Conservation (phyloP, 176 grass and related monocot species). For the Eremochloa ophiuroides region DNA sequence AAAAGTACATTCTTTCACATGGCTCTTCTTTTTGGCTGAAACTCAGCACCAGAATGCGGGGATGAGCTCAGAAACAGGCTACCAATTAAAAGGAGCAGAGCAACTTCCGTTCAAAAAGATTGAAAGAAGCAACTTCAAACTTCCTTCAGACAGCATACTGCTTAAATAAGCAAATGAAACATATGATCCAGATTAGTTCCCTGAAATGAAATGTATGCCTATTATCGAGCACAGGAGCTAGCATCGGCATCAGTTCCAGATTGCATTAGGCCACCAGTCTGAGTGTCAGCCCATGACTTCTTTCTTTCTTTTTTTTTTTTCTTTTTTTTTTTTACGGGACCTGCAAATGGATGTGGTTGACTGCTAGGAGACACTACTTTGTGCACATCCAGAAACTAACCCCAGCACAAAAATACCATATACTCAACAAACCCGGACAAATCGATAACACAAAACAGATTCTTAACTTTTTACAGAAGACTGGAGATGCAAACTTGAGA, state of each 20-base stretch:
- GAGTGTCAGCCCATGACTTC: neutral
- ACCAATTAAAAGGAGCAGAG: neutral
- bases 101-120: neutral
- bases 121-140: neutral
- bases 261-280: neutral
- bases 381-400: slow-evolving; percentile 24
- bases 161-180: neutral
- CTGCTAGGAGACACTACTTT: neutral
- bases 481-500: neutral
- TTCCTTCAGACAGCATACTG: neutral
- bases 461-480: neutral
- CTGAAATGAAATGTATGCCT: neutral
- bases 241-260: neutral
- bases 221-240: neutral
- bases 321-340: neutral
- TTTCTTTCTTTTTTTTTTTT: too few relatives aligned
- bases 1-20: neutral
- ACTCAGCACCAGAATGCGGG: neutral
- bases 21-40: neutral
- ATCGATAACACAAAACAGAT: neutral
- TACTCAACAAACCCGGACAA: neutral
- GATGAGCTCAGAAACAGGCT: neutral
- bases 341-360: neutral
- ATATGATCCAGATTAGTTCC: neutral
- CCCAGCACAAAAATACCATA: neutral